Evolutionary conservation across 139 green algal genomes (phyloP).

Genomic region (Desmodesmus armatus): DNA sequence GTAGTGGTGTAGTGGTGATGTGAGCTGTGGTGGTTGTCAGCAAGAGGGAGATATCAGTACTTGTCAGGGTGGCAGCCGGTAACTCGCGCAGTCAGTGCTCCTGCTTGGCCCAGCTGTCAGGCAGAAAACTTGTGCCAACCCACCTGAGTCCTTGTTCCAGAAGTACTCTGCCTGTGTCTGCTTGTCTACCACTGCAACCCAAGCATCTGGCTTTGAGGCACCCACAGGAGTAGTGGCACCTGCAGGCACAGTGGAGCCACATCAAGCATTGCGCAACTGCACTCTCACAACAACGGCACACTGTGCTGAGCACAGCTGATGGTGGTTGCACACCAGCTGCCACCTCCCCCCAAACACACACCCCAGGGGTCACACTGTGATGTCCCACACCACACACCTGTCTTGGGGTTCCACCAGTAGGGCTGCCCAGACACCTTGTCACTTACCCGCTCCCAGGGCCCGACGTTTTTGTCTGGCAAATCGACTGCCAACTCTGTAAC

Average conservation of each 20-base stretch:
- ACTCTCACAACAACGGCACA: too few species aligned
- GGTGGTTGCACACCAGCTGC: not conserved
- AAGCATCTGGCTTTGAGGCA: constrained; percentile 33
- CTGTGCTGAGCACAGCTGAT: too few species aligned
- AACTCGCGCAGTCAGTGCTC: too few species aligned
- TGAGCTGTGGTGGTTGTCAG: too few species aligned
- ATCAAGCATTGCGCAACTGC: too few species aligned
- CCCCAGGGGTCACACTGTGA: not conserved
- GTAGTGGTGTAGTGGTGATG: not conserved
- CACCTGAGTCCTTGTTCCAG: constrained; percentile 39
- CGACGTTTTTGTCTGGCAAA: not conserved
- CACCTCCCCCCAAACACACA: not conserved
- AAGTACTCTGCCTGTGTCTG: not conserved
- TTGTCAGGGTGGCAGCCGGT: too few species aligned
- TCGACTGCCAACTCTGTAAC: not conserved
- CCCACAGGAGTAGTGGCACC: constrained; percentile 28
- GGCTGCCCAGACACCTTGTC: not conserved
- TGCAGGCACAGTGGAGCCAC: too few species aligned
- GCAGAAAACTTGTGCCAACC: not conserved
- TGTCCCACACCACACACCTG: not conserved
- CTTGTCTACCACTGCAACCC: constrained; percentile 10
- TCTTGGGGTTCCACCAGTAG: constrained; percentile 34
- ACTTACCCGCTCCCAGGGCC: constrained; percentile 5
- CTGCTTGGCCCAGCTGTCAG: too few species aligned
- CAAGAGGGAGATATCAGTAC: too few species aligned